Conservation (phyloP, 2,329 filamentous ascomycete genomes). For the Fusarium hostae region DNA sequence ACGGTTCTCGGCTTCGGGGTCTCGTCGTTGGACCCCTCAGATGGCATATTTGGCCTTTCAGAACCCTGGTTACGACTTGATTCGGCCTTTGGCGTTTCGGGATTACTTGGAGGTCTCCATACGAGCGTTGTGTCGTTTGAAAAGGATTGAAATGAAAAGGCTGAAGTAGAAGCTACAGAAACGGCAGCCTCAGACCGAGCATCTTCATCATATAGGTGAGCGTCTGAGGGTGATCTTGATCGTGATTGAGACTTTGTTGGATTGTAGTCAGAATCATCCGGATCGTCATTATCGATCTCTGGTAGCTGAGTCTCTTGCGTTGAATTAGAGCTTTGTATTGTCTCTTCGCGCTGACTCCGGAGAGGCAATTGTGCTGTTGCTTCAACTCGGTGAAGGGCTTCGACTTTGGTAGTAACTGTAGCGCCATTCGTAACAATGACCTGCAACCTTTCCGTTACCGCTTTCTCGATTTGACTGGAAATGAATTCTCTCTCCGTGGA, state of each 20-base stretch:
- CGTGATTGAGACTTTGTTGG: neutral
- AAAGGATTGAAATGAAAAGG: neutral
- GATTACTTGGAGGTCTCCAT: neutral
- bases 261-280: neutral
- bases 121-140: accelerated
- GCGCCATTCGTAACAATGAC: neutral
- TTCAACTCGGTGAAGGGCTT: neutral
- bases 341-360: neutral
- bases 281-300: neutral
- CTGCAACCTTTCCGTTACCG: neutral
- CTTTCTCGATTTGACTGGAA: neutral
- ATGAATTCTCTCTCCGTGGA: neutral
- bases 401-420: neutral
- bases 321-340: neutral
- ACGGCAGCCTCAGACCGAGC: neutral
- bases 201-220: neutral
- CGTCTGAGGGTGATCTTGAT: neutral
- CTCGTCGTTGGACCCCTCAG: neutral
- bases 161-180: neutral
- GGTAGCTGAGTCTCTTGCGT: neutral
- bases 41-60: accelerated
- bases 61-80: no score
- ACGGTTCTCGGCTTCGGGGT: neutral
- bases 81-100: neutral
- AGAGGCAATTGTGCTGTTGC: neutral